Evolutionary conservation across 441 rosid species (phyloP), one percentile per base, ranked within the genome.

Genomic region (Mallotus japonicus): DNA sequence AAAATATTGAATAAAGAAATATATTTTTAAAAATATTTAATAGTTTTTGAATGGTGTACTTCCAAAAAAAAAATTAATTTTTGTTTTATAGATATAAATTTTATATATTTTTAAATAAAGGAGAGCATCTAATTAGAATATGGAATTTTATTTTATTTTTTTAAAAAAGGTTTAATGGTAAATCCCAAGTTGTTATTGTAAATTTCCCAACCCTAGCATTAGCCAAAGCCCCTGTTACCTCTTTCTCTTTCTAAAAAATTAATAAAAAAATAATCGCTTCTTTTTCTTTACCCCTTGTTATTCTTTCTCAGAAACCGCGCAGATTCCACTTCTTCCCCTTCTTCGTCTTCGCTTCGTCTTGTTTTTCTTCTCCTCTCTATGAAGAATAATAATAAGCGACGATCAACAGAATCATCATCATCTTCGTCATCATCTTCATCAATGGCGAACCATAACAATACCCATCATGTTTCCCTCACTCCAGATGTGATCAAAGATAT

Each of bases 401-500:
- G 64, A 15, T 67, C 55, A 11, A 66, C 49, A 8, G 65, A 67
- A 49, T 32, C 62, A 8, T 12, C 24, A 59, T 22, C 37, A 0
- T 59, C 62, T 3, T 22, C 40, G 1, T 24, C 40, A 1, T 59
- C 57, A 1, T 69, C 42, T 6, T 65, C 54, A 37, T 17, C 72
- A 14, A 68, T 70, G 72, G 51, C 59, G 17, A 63, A 11, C n/a
- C 28, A 20, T 14, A 12, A 57, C 8, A 8, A 46, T 15, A 28
- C 28, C 17, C 17, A n/a, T 22, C 13, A 28, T n/a, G 19, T 16
- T 28, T 24, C 69, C 13, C 11, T 16, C 72, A 9, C 73, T 68
- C 47, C 34, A 62, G 58, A 58, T 2, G 65, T 74, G 64, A 40
- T 84, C 42, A 2, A 20, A 12, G 73, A 79, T 44, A 79, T 84